Conservation (phyloP, 2,329 filamentous ascomycete genomes). For the Pyrenophora teres region DNA sequence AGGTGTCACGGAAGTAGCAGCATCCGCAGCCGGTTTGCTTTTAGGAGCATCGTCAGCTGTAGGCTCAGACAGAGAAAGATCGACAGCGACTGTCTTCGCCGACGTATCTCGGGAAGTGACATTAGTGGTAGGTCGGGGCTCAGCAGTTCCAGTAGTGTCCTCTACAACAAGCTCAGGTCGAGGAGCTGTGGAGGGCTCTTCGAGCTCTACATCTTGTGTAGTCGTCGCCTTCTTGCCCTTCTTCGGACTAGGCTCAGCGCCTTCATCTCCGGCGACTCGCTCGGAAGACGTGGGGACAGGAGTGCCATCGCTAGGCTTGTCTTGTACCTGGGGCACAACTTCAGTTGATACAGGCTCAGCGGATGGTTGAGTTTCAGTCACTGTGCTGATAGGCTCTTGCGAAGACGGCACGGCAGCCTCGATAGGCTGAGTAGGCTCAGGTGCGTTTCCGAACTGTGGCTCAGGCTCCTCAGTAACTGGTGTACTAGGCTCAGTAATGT, state of each 20-base stretch:
- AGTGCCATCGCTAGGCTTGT: constrained; percentile 5
- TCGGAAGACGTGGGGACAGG: background rate
- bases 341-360: background rate
- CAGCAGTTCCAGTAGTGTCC: background rate
- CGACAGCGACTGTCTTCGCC: background rate
- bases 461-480: constrained; percentile 10
- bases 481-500: constrained; percentile 13
- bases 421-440: background rate
- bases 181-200: background rate
- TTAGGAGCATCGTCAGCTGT: background rate
- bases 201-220: constrained; percentile 5
- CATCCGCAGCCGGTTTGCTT: background rate
- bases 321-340: background rate
- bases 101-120: background rate
- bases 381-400: background rate
- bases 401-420: background rate
- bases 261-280: constrained; percentile 8
- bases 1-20: background rate
- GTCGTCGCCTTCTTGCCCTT: constrained; percentile 24
- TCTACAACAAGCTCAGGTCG: background rate
- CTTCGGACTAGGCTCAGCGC: constrained; percentile 17
- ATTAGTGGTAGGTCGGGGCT: background rate
- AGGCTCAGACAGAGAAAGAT: background rate
- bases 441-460: constrained; percentile 5
- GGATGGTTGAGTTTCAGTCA: background rate